Evolutionary conservation across 2,329 filamentous ascomycete genomes (phyloP), one percentile per base, ranked within the genome.

Genomic region (Aquanectria penicillioides): DNA sequence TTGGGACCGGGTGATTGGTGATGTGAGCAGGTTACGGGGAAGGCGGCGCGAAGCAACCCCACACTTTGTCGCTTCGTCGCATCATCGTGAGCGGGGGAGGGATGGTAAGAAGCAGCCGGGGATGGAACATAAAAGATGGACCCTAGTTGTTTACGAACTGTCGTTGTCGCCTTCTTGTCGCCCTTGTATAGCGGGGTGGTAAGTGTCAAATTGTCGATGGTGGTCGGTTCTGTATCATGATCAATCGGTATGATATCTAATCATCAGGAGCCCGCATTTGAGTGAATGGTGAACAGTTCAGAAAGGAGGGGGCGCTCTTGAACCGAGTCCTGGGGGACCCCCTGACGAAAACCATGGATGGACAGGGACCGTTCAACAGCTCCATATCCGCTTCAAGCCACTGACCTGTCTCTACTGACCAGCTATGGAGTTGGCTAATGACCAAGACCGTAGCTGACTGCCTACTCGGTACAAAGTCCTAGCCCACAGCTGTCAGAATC

Each of bases 11-110:
- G 53, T 69, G 65, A 71, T 71, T 67, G 66, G 65, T 60, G 59
- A 62, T 53, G 60, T 34, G 66, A 36, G 37, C 57, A 62, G 55
- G 64, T 58, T 56, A 63, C 47, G 57, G 47, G 59, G 63, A 67
- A 61, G 58, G 64, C 66, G 59, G 37, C 61, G 66, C 62, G 68
- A 65, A 58, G 64, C 59, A 70, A 69, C 67, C 67, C 67, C 67
- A 70, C 66, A 70, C 44, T 59, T 53, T 56, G 46, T 49, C 47
- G 52, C 48, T 52, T 17, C 43, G 53, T 59, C 38, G 36, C 59
- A 62, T 61, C 53, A 56, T 59, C 34, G 11, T 28, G 29, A 25
- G 50, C 40, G 50, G 50, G n/a, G 41, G 50, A 53, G 40, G 40
- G 40, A 46, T 41, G 40, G 40, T 52, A 26, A 52, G 31, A 47